Base-by-base conservation (phyloP, 2,329 filamentous ascomycete genomes). In the Claviceps sp. region DNA sequence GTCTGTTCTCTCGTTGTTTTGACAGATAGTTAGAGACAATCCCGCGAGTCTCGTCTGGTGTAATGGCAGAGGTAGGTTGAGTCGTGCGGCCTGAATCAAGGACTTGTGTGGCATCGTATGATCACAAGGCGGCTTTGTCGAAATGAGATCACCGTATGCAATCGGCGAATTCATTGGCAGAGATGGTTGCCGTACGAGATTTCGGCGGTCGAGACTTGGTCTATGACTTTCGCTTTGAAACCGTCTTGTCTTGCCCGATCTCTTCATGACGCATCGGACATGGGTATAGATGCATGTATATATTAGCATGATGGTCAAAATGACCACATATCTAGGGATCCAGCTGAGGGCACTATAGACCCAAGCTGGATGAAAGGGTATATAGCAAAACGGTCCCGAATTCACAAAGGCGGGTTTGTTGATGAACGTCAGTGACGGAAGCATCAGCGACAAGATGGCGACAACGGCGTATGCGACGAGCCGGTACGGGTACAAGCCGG, bases 251-350 rank as follows among this genome's bases (percentile, higher is more conserved):
- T 56, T 56, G 22, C 63, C 65, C 51, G 73, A 73, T 3, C 68
- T 64, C 3, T 62, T 63, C 60, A 75, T 70, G 37, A 70, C 62
- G 11, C 68, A 64, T 20, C 70, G 67, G 7, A 89, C 80, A 56
- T 87, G 85, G 11, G 79, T 61, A 62, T 89, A 89, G n/a, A 89
- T 82, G 6, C 77, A 78, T 24, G 77, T 69, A 48, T 88, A 87
- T 2, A 86, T 77, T 30, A 72, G 64, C 37, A 87, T 67, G 56
- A 90, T 84, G 26, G 76, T 69, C 8, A 75, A 61, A 57, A 85
- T 79, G 49, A 89, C 81, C 38, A 86, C 57, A 56, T 89, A 89
- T 48, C 86, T 76, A 38, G 86, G 87, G 7, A 86, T 74, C 86
- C 87, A 91, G 53, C 78, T 77, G 2, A 90, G 70, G 0, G 77